A percentile compares a stretch with the other conserved stretches of the same genome.
Conservation (phyloP, 306 rosid genomes). For the Trifolium dubium region DNA sequence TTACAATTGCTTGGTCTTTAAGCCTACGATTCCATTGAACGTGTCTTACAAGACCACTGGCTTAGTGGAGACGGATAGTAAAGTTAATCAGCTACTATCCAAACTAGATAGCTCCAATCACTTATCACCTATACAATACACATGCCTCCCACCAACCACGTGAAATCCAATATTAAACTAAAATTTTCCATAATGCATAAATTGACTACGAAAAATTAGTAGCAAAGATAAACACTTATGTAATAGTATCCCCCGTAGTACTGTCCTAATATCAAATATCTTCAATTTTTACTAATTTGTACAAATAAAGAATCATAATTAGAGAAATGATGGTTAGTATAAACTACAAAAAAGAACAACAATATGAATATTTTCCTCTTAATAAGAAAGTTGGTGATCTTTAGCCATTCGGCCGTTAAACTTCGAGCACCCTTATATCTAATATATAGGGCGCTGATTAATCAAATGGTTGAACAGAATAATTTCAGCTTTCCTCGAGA, state of each 20-base stretch:
- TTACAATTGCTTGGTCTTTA: conserved; percentile 54
- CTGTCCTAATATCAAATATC: conserved; percentile 22
- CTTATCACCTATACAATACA: conserved; percentile 36
- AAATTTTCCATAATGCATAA: conserved; percentile 11
- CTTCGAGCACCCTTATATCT: neutral
- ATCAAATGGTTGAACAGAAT: neutral
- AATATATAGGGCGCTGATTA: neutral
- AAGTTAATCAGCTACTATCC: conserved; percentile 25
- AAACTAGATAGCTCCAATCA: conserved; percentile 11
- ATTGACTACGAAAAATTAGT: neutral
- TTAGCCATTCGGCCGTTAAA: neutral
- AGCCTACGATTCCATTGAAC: conserved; percentile 48
- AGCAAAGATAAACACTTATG: neutral
- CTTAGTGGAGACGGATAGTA: conserved; percentile 37
- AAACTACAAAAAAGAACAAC: conserved; percentile 23
- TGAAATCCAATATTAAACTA: conserved; percentile 33
- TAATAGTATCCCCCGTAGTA: neutral
- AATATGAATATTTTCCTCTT: conserved; percentile 7
- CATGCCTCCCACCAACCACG: conserved; percentile 42
- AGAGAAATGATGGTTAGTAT: neutral
- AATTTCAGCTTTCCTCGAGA: conserved; percentile 2
- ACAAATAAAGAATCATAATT: conserved; percentile 2
- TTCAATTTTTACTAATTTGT: neutral
- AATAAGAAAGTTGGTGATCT: conserved; percentile 10
- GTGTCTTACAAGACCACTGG: conserved; percentile 36